Conservation (phyloP, 1,139 yeast genomes). For the Lizanozyma gosingica region DNA sequence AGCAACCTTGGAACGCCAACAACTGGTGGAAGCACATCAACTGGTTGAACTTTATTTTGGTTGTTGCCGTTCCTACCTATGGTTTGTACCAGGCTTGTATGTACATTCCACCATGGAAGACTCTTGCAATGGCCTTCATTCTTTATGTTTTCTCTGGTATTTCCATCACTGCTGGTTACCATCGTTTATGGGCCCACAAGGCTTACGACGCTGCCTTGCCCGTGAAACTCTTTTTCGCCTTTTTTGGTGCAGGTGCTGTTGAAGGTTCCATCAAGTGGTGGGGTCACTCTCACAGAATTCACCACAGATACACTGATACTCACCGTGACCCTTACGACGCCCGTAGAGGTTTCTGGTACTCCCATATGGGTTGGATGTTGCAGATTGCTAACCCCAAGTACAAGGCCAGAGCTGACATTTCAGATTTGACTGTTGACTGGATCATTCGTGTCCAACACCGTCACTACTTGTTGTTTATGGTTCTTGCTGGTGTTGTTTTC, state of each 20-base stretch:
- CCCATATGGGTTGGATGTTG: constrained; percentile 98
- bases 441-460: constrained; percentile 89
- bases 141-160: constrained; percentile 70
- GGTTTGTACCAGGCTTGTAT: constrained; percentile 48
- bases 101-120: constrained; percentile 49
- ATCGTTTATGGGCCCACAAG: constrained; percentile 83
- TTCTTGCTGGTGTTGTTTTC: constrained; percentile 56
- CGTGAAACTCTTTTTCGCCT: constrained; percentile 61
- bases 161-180: constrained; percentile 95
- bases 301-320: constrained; percentile 96
- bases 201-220: constrained; percentile 73
- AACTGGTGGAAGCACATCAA: constrained; percentile 88
- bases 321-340: constrained; percentile 97
- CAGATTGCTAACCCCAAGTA: constrained; percentile 86
- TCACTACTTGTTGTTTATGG: constrained; percentile 69
- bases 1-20: constrained; percentile 76
- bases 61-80: constrained; percentile 56
- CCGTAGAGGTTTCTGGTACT: constrained; percentile 88
- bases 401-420: constrained; percentile 93
- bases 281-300: constrained; percentile 96
- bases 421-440: constrained; percentile 86
- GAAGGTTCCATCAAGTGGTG: constrained; percentile 99
- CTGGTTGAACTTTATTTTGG: constrained; percentile 86
- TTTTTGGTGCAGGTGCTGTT: constrained; percentile 90
- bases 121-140: constrained; percentile 49